phyloP scores from a whole-genome alignment of 148 eudicot species.

The Camellia granthamiana region DNA sequence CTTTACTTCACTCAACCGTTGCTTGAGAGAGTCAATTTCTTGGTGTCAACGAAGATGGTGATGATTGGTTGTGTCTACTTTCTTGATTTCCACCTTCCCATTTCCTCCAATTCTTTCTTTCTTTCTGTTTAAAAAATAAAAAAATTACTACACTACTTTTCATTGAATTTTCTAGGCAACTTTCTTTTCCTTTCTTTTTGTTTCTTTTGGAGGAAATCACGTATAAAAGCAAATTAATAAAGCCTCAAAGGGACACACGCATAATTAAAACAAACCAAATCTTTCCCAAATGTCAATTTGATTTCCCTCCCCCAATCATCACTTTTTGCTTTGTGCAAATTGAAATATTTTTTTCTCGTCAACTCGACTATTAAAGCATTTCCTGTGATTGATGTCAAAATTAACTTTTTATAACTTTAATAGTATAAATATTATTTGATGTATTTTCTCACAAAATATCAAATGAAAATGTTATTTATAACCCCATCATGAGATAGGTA shows the following conservation, averaged over 20 bases:
- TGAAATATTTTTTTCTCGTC: not conserved
- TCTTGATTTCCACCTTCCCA: slow-evolving; percentile 10
- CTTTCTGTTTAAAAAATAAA: not conserved
- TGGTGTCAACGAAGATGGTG: slow-evolving; percentile 23
- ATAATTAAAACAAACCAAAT: not conserved
- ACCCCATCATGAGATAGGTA: too few relatives aligned
- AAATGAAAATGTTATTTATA: too few relatives aligned
- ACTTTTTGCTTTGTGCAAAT: not conserved
- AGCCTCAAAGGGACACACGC: not conserved
- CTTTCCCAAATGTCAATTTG: slow-evolving; percentile 13
- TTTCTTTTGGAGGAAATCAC: slow-evolving; percentile 20
- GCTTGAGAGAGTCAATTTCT: slow-evolving; percentile 30
- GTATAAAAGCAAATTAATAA: slow-evolving; percentile 9
- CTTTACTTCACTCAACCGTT: slow-evolving; percentile 19
- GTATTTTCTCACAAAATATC: too few relatives aligned
- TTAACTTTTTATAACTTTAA: too few relatives aligned
- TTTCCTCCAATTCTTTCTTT: not conserved
- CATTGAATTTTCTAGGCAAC: not conserved
- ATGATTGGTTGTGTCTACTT: slow-evolving; percentile 20
- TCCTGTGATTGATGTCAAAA: too few relatives aligned
- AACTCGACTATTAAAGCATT: too few relatives aligned
- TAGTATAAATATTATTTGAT: too few relatives aligned
- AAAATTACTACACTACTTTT: not conserved
- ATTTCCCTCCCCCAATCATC: slow-evolving; percentile 5
- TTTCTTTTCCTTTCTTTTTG: not conserved